Evolutionary conservation across 2,329 filamentous ascomycete species (phyloP).

Genomic region (Colletotrichum orchidophilum): DNA sequence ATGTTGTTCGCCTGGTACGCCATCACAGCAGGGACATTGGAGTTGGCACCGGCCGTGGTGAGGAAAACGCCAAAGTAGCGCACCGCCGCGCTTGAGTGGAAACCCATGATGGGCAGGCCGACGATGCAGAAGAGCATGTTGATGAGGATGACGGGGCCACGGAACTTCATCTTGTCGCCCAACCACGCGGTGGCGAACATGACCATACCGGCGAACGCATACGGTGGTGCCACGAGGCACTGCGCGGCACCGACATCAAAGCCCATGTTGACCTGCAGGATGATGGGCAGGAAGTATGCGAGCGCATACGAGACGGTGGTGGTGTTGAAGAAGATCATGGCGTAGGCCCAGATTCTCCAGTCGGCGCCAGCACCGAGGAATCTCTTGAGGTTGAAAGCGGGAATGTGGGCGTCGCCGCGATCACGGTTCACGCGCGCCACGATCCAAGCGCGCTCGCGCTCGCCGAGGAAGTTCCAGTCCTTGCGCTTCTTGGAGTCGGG

Average conservation of each 20-base stretch:
- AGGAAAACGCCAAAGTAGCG: slow-evolving; percentile 82
- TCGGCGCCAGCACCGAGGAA: slow-evolving; percentile 60
- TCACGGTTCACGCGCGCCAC: slow-evolving; percentile 64
- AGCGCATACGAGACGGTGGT: slow-evolving; percentile 80
- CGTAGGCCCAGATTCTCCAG: slow-evolving; percentile 71
- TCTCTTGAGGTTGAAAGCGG: slow-evolving; percentile 57
- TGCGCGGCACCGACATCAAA: slow-evolving; percentile 72
- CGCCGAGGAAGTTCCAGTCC: slow-evolving; percentile 62
- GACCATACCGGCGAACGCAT: slow-evolving; percentile 70
- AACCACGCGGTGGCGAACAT: slow-evolving; percentile 69
- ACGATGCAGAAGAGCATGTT: slow-evolving; percentile 74
- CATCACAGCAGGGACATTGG: slow-evolving; percentile 79
- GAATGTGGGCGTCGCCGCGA: slow-evolving; percentile 64
- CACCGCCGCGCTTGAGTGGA: slow-evolving; percentile 61
- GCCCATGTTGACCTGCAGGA: slow-evolving; percentile 70
- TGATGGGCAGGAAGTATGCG: slow-evolving; percentile 82
- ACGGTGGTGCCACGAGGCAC: slow-evolving; percentile 76
- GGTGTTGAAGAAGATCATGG: slow-evolving; percentile 68
- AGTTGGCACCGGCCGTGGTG: slow-evolving; percentile 78
- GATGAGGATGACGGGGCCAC: slow-evolving; percentile 72
- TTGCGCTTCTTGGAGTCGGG: slow-evolving; percentile 62
- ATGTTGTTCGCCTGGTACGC: slow-evolving; percentile 90
- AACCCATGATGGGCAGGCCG: slow-evolving; percentile 79
- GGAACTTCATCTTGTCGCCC: slow-evolving; percentile 73
- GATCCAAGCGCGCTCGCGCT: slow-evolving; percentile 61